Percentiles rank a stretch among this genome's conserved stretches.
Conservation (phyloP, 73 alveolate genomes). For the Symbiodinium pilosum region DNA sequence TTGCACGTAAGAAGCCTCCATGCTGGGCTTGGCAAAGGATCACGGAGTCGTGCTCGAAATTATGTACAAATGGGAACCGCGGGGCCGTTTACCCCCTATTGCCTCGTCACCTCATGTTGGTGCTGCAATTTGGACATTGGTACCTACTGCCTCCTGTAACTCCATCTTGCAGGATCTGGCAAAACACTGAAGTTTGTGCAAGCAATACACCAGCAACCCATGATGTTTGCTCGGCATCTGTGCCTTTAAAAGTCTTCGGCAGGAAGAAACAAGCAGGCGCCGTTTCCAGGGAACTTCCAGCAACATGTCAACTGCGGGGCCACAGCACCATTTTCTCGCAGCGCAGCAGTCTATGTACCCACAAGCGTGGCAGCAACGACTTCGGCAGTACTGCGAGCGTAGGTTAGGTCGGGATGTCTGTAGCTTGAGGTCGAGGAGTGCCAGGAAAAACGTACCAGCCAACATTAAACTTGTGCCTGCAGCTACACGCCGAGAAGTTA, state of each 20-base stretch:
- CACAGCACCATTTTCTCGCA: not conserved
- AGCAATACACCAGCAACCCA: not conserved
- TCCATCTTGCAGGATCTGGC: no score
- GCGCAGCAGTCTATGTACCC: slow-evolving; percentile 28
- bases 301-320: no score
- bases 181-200: not conserved
- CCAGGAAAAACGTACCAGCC: no score
- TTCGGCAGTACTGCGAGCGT: not conserved
- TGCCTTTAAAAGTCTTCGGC: not conserved
- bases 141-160: no score
- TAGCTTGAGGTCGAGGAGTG: not conserved
- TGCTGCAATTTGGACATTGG: no score
- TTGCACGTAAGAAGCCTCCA: slow-evolving; percentile 16
- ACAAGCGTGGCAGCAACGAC: slow-evolving; percentile 21
- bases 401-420: not conserved
- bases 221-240: not conserved
- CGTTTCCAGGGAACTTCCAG: not conserved
- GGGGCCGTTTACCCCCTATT: no score
- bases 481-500: no score
- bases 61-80: not conserved
- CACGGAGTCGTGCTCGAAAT: not conserved
- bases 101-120: no score
- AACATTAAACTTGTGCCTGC: no score
- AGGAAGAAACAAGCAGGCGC: not conserved
- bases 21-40: not conserved